Conservation (phyloP, 352 stramenopile genomes). For the Phytophthora sansomeana region DNA sequence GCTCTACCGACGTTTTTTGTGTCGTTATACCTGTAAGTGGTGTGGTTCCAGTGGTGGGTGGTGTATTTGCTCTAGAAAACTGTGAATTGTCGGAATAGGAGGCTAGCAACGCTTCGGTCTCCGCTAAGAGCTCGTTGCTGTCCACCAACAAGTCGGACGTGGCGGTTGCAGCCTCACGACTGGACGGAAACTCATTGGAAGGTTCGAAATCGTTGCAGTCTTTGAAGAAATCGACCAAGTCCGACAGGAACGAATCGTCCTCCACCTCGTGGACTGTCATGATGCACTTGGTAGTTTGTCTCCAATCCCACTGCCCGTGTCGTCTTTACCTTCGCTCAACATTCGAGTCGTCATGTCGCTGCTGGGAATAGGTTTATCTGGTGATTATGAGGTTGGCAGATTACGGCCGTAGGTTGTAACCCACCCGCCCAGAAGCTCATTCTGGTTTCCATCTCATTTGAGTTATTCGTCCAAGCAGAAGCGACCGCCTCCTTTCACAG, state of each 20-base stretch:
- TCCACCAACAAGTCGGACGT: constrained; percentile 4
- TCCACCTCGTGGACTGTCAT: not conserved
- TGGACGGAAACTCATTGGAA: not conserved
- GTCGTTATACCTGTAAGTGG: no score
- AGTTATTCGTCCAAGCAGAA: no score
- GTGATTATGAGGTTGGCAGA: not conserved
- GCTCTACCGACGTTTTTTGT: not conserved
- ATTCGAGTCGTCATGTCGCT: not conserved
- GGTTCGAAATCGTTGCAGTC: not conserved
- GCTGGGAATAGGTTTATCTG: no score
- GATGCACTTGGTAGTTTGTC: not conserved
- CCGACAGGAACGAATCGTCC: constrained; percentile 16
- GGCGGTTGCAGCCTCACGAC: no score
- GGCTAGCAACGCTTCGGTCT: constrained; percentile 14
- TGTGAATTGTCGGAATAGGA: not conserved
- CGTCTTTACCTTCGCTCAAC: not conserved
- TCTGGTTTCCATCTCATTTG: no score
- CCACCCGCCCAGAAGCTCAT: no score
- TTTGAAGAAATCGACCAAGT: constrained; percentile 14
- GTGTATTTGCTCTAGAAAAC: not conserved
- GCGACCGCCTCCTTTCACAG: not conserved
- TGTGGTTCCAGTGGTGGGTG: not conserved
- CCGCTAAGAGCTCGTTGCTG: constrained; percentile 9
- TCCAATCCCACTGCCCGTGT: no score
- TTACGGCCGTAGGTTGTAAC: no score